A percentile compares a stretch with the other conserved stretches of the same genome.
These are phyloP conservation scores for Fraxinus velutina DNA, from an alignment of 305 asterid species.

Conservation along the genomic window DNA sequence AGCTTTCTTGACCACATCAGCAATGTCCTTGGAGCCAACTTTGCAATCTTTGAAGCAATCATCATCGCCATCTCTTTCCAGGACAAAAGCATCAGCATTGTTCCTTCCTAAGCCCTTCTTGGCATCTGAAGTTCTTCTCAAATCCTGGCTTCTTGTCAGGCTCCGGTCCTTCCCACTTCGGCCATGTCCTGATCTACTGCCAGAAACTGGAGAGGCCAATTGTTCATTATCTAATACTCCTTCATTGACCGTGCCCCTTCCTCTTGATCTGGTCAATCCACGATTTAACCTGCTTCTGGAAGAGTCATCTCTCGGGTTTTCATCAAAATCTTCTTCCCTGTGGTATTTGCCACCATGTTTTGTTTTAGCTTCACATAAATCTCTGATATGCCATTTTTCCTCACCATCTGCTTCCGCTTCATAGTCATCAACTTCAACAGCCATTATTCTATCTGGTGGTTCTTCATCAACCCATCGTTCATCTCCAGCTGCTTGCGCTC, in stretches of 20 bases:
- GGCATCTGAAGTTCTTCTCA: slow-evolving; percentile 44
- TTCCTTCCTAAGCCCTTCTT: slow-evolving; percentile 42
- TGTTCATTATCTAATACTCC: slow-evolving; percentile 69
- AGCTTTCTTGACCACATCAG: slow-evolving; percentile 77
- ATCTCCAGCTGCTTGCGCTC: slow-evolving; percentile 47
- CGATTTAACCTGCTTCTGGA: slow-evolving; percentile 63
- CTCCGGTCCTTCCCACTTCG: slow-evolving; percentile 59
- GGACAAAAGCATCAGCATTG: slow-evolving; percentile 32
- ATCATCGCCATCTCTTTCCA: slow-evolving; percentile 80
- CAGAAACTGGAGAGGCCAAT: slow-evolving; percentile 71
- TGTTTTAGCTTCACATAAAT: slow-evolving; percentile 53
- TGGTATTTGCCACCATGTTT: slow-evolving; percentile 53
- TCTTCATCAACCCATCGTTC: slow-evolving; percentile 67
- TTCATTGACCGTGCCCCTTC: slow-evolving; percentile 63
- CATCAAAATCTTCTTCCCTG: slow-evolving; percentile 81
- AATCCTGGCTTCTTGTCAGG: slow-evolving; percentile 47
- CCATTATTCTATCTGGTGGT: slow-evolving; percentile 39
- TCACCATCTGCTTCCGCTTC: slow-evolving; percentile 60
- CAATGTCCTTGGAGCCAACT: slow-evolving; percentile 75
- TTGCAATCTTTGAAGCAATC: slow-evolving; percentile 85
- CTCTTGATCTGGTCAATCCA: slow-evolving; percentile 53
- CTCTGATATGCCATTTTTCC: slow-evolving; percentile 51
- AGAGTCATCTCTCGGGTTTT: slow-evolving; percentile 61
- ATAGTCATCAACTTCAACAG: slow-evolving; percentile 44
- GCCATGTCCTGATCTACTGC: slow-evolving; percentile 60